phyloP scores from a whole-genome alignment of 345 rosid genomes.

The Carallia brachiata region DNA sequence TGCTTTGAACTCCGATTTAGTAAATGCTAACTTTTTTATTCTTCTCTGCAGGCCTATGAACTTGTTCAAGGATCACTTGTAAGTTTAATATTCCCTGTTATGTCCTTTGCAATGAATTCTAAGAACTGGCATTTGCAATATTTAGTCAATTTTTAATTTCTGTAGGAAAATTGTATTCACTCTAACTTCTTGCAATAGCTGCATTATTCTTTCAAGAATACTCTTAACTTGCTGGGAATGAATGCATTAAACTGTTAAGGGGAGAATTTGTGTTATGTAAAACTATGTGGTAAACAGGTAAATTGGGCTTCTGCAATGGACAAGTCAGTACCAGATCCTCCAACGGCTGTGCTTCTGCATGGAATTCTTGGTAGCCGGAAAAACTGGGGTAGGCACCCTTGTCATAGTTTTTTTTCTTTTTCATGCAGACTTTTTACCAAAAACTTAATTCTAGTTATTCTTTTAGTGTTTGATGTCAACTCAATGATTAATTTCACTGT shows the following conservation, averaged over 20 bases:
- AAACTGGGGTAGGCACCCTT: constrained; percentile 72
- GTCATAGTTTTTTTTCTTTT: not conserved
- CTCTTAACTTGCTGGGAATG: not conserved
- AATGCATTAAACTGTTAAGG: not conserved
- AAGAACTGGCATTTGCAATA: not conserved
- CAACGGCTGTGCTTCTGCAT: constrained; percentile 89
- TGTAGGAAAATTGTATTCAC: not conserved
- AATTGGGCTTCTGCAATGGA: constrained; percentile 68
- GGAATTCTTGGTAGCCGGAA: constrained; percentile 90
- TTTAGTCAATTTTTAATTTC: not conserved
- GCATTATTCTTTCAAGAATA: not conserved
- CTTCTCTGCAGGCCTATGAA: constrained; percentile 72
- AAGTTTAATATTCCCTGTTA: constrained; percentile 32
- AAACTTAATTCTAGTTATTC: not conserved
- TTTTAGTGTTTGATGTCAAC: not conserved
- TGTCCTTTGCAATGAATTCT: not conserved
- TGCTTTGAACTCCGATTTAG: not conserved
- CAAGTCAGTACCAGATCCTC: constrained; percentile 76
- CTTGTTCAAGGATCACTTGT: constrained; percentile 89
- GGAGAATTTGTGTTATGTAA: not conserved
- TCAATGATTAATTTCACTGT: not conserved
- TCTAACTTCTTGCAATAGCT: not conserved
- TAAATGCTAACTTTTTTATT: not conserved
- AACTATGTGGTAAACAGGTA: constrained; percentile 45
- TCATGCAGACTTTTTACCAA: not conserved